phyloP scores from a whole-genome alignment of 345 rosid genomes.

The Sonneratia caseolaris region DNA sequence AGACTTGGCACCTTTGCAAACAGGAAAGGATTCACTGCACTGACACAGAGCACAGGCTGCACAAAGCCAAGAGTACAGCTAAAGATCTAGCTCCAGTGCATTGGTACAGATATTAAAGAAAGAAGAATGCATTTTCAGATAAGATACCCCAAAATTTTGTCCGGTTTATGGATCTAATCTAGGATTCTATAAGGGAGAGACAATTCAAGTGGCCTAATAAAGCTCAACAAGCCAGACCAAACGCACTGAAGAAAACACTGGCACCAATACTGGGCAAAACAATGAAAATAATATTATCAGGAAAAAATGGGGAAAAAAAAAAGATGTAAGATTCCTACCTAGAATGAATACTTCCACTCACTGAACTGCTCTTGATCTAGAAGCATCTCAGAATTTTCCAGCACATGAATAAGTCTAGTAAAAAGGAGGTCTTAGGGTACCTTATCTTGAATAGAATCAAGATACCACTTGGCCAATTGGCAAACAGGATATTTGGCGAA shows the following conservation, averaged over 20 bases:
- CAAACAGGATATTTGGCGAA: conserved; percentile 69
- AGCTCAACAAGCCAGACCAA: no score
- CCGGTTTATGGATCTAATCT: background rate
- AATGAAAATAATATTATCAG: no score
- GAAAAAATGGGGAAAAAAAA: no score
- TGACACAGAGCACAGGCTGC: conserved; percentile 95
- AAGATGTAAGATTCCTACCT: no score
- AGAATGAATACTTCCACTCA: no score
- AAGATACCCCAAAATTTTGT: background rate
- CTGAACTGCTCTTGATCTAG: background rate
- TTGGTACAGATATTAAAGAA: background rate
- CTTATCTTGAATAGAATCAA: conserved; percentile 88
- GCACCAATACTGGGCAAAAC: no score
- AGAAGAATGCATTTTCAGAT: background rate
- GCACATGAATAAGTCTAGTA: background rate
- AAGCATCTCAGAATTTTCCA: background rate
- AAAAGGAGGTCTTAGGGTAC: conserved; percentile 26
- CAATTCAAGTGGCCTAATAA: no score
- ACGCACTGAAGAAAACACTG: no score
- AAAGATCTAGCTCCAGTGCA: background rate
- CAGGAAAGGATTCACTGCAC: conserved; percentile 90
- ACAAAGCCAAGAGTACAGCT: conserved; percentile 7
- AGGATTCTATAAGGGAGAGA: background rate
- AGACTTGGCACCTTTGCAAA: conserved; percentile 89
- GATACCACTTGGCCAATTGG: conserved; percentile 83